Conservation (phyloP, 805 yeast genomes). For the Cyberlindnera mycetangii region DNA sequence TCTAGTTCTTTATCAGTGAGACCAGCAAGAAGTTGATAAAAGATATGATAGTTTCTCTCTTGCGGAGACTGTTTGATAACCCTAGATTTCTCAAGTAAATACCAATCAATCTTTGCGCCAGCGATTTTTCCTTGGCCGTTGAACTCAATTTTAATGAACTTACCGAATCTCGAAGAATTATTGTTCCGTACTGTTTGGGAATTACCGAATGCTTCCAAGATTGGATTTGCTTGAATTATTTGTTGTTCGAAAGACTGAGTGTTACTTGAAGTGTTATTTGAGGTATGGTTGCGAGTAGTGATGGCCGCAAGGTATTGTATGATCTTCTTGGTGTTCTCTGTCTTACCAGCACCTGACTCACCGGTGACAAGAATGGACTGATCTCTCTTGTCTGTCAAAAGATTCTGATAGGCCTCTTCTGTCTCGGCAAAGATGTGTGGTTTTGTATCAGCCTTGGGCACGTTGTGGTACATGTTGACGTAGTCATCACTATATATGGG, state of each 20-base stretch:
- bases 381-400: constrained; percentile 64
- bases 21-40: constrained; percentile 82
- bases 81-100: constrained; percentile 88
- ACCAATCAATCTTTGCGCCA: constrained; percentile 95
- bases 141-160: constrained; percentile 86
- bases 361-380: constrained; percentile 97
- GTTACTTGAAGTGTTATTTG: too few species aligned
- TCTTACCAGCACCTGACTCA: constrained; percentile 98
- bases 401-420: constrained; percentile 77
- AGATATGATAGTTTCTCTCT: constrained; percentile 92
- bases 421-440: constrained; percentile 94
- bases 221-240: constrained; percentile 91
- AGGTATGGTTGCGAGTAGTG: constrained; percentile 37
- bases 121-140: constrained; percentile 57
- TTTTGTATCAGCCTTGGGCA: constrained; percentile 42
- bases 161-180: constrained; percentile 95
- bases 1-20: constrained; percentile 47
- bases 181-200: constrained; percentile 93
- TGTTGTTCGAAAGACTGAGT: constrained; percentile 65
- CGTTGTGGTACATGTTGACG: constrained; percentile 53
- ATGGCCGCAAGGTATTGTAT: constrained; percentile 87
- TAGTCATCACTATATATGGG: constrained; percentile 65
- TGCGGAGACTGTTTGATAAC: constrained; percentile 69
- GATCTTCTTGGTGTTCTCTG: constrained; percentile 94
- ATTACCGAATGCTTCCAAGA: constrained; percentile 93